These are phyloP conservation scores for Casuarina glauca DNA, from an alignment of 306 rosid species.

Conservation along the genomic window DNA sequence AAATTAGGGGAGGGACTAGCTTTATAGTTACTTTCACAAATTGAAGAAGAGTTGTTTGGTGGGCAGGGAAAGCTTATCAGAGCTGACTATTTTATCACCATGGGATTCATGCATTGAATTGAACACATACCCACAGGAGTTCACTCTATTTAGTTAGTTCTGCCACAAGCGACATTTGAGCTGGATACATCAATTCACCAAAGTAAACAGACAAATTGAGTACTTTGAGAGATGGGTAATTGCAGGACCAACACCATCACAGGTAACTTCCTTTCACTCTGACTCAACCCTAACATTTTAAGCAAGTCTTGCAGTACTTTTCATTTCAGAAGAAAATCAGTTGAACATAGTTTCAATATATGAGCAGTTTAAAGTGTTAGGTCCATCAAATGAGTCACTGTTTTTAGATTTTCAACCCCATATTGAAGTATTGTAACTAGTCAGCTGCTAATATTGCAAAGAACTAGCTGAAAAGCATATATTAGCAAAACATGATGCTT, in stretches of 20 bases:
- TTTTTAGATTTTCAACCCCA: constrained; percentile 1
- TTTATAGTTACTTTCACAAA: neutral
- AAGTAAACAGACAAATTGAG: neutral
- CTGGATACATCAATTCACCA: constrained; percentile 1
- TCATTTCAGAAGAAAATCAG: neutral
- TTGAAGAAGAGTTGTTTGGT: neutral
- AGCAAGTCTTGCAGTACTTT: neutral
- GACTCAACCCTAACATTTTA: neutral
- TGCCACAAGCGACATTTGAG: neutral
- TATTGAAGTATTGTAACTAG: neutral
- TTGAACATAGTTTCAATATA: neutral
- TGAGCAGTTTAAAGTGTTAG: neutral
- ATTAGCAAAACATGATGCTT: neutral
- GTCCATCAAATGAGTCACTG: neutral
- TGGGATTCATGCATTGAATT: neutral
- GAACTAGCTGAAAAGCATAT: constrained; percentile 1
- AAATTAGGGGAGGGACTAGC: neutral
- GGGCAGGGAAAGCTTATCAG: neutral
- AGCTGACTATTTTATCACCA: neutral
- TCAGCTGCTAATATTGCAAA: neutral
- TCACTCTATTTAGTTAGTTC: neutral
- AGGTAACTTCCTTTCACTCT: constrained; percentile 11
- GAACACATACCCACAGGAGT: neutral
- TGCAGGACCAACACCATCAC: neutral
- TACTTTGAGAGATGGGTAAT: neutral